Base-by-base conservation (phyloP, 208 protist genomes). In the Leishmania arabica region DNA sequence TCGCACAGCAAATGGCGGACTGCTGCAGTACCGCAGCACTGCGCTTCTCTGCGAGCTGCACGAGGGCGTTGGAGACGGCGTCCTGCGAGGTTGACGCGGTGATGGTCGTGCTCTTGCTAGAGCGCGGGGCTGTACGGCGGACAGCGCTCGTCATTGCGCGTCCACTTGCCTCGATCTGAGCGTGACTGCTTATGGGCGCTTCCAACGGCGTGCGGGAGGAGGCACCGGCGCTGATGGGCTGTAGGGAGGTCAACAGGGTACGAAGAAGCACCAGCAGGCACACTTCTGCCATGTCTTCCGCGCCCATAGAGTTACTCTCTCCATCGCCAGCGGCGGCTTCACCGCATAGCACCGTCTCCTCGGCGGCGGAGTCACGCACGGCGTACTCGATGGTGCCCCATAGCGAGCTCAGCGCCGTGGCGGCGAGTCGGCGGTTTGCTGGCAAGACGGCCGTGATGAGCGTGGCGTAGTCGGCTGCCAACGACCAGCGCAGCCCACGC, bases 361-460 rank as follows among this genome's bases (percentile, higher is more conserved):
- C 70, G 5, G 40, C 76, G 4, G 76, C 77, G 40, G 62, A 73
- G 56, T 85, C 82, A 21, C 64, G 82, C 47, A 85, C 82, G 45
- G 68, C 73, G 40, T 45, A 54, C 51, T 85, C 77, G 17, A 85
- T 34, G 19, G 82, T 75, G 40, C 3, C 54, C 82, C 82, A 85
- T 51, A 81, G 73, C 58, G 73, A 60, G 15, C 60, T 74, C 72
- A 85, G 45, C 40, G 82, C 34, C 17, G 53, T 21, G 0, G 73
- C 62, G 60, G 77, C 77, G 0, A 73, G 69, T 24, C 77, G 70
- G 34, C 82, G 82, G 73, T 56, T 82, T 13, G 64, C 40, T 47
- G 82, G 82, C 19, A 85, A 40, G 4, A 56, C 71, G 17, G 82
- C 51, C 15, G 74, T 76, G 34, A 85, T 6, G 45, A 85, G 49